Percentiles rank a stretch among this genome's conserved stretches.
Evolutionary conservation across 108 stramenopile species (phyloP).

Genomic region (Aurantiochytrium sp.): DNA sequence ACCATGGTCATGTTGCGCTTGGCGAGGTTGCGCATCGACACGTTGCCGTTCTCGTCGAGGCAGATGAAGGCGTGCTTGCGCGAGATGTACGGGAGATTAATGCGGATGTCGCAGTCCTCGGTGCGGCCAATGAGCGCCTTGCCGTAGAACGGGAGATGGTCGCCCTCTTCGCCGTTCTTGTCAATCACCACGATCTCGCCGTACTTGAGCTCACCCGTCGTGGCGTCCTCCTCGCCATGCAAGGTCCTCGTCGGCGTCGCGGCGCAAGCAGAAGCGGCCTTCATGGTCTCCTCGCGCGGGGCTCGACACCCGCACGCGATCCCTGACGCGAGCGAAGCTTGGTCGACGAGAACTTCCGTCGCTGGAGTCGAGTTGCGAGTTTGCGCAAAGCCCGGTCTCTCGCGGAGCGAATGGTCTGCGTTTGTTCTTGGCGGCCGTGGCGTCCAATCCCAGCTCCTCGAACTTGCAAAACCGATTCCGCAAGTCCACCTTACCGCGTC

Average conservation of each 20-base stretch:
- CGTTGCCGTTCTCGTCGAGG: constrained; percentile 23
- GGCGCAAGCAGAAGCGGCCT: neutral
- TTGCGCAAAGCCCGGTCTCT: too few species aligned
- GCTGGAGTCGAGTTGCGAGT: too few species aligned
- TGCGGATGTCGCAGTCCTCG: constrained; percentile 21
- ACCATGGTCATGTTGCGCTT: constrained; percentile 19
- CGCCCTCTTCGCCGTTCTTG: constrained; percentile 7
- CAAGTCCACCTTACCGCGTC: too few species aligned
- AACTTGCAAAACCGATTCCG: too few species aligned
- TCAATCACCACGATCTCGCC: neutral
- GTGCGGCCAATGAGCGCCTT: constrained; percentile 9
- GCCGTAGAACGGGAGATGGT: neutral
- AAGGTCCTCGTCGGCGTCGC: neutral
- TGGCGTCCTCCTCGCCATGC: neutral
- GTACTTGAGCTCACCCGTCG: neutral
- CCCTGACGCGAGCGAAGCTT: too few species aligned
- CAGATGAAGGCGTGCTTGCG: constrained; percentile 13
- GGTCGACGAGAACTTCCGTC: too few species aligned
- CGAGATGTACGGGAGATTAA: neutral
- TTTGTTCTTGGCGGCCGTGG: too few species aligned
- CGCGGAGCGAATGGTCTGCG: too few species aligned
- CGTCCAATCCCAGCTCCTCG: too few species aligned
- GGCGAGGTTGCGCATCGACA: neutral
- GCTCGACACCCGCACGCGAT: too few species aligned
- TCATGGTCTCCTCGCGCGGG: too few species aligned